Base-by-base conservation (phyloP, 306 rosid genomes). In the Cicer yamashitae region DNA sequence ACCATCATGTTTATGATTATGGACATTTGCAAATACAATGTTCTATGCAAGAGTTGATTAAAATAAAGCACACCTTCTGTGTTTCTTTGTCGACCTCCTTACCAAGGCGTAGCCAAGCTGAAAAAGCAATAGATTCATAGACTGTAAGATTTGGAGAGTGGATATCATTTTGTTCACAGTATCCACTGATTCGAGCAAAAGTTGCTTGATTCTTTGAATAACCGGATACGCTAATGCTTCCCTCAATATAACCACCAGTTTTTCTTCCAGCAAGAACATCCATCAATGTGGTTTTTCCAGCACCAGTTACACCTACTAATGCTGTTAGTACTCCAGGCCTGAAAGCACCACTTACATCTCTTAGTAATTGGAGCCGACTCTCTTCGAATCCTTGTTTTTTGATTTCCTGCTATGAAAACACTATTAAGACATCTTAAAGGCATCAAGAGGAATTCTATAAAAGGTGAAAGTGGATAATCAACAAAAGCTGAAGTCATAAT, bases 231-330 rank as follows among this genome's bases (percentile, higher is more conserved):
- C 34, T 82, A 37, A 87, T 84, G 77, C 73, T 84, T 48, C 88
- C 91, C 80, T 84, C 88, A 52, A 84, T 71, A 52, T 84, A 84
- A 14, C 91, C 91, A 10, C 85, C 76, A 7, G 88, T 87, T 82
- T 87, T 87, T 77, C 91, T 80, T 61, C 88, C 91, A 2, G 87
- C 84, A 44, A 87, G 85, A 44, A 87, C 88, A 84, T 87, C 88
- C 87, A 87, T 79, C 84, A 87, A 75, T 5, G 91, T 87, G 65
- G 91, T 82, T 76, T 87, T 87, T n/a, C 91, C 87, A 59, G 85
- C 91, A 64, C 91, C 91, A 77, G 84, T 87, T 46, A 87, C 88
- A 41, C 87, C 85, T 68, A 87, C 82, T 51, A 87, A 71, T 68
- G 91, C 87, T 15, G 91, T 87, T 25, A 87, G 67, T 50, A 84